Evolutionary conservation across 1,284 basidiomycete species (phyloP), one percentile per base, ranked within the genome.

Genomic region (Coniferiporia weirii): DNA sequence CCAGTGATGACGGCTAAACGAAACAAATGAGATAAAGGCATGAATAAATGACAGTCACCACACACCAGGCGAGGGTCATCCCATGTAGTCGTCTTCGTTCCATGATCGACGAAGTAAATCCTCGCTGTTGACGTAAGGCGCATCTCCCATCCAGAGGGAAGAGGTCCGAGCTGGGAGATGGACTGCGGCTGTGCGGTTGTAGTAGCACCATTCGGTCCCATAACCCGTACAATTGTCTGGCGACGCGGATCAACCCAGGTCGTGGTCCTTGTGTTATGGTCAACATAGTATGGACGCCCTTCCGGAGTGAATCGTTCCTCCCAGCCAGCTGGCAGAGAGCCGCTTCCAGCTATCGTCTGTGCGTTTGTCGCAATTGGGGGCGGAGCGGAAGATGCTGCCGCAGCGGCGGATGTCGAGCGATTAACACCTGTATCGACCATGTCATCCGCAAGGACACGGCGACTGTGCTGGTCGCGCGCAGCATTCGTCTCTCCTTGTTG

Each of bases 101-200:
- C 95, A 51, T 97, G 94, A 71, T 97, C 94, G 46, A 97, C 95
- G 72, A 97, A 98, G 76, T 98, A 98, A 8, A 97, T 93, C 54
- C 94, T 84, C 0, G 91, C 92, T 0, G 93, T 96, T 0, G 89
- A 89, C 0, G 95, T 97, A 60, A 97, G 82, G 61, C 95, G 84
- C 94, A 97, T 97, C 77, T 98, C 95, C 94, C 94, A 97, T 46
- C 94, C 97, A 54, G 92, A 95, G 4, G 97, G 97, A 47, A 99
- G 79, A 5, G 95, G 92, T 0, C 97, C 97, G 3, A 99, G 85
- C 70, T 96, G 94, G 34, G 89, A 85, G 65, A 93, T 95, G 15
- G 92, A 85, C 65, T 88, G 83, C 20, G 87, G 88, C 69, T 89
- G 87, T 22, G 91, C 77, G 2, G 83, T 83, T 34, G 91, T 75